Evolutionary conservation across 805 yeast species (phyloP).

Genomic region (Monosporozyma yasuniensis): DNA sequence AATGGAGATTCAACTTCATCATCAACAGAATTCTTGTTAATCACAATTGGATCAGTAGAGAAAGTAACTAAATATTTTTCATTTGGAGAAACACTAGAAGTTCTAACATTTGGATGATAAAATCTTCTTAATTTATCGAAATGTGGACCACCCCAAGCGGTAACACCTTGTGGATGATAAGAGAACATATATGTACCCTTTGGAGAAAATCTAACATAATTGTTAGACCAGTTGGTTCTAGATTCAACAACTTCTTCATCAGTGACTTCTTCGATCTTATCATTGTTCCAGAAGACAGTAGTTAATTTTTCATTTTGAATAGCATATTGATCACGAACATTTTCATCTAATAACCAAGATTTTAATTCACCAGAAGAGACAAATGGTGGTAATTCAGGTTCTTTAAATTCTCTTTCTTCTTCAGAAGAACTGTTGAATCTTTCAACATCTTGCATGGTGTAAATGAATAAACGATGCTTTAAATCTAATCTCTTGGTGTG

Average conservation of each 20-base stretch:
- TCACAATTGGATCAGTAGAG: constrained; percentile 72
- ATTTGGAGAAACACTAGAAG: constrained; percentile 85
- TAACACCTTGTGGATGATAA: constrained; percentile 88
- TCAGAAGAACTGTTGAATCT: constrained; percentile 51
- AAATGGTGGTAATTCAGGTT: constrained; percentile 66
- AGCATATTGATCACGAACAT: constrained; percentile 84
- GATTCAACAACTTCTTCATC: constrained; percentile 75
- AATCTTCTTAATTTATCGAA: constrained; percentile 69
- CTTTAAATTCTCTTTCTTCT: constrained; percentile 47
- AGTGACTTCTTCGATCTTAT: constrained; percentile 36
- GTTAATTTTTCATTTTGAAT: constrained; percentile 73
- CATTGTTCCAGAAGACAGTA: constrained; percentile 80
- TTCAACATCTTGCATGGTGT: constrained; percentile 75
- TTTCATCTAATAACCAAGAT: constrained; percentile 84
- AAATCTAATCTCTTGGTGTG: constrained; percentile 89
- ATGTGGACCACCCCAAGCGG: constrained; percentile 88
- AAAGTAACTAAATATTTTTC: constrained; percentile 86
- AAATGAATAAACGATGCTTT: constrained; percentile 81
- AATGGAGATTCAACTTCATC: constrained; percentile 54
- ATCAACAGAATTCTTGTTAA: constrained; percentile 34
- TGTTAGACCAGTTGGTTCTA: constrained; percentile 78
- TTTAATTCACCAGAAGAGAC: constrained; percentile 71
- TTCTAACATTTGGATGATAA: constrained; percentile 80
- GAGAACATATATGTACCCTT: constrained; percentile 83
- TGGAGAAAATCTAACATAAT: constrained; percentile 85